Evolutionary conservation across 495 filamentous ascomycete species (phyloP).

Genomic region (Podospora tetraspora): DNA sequence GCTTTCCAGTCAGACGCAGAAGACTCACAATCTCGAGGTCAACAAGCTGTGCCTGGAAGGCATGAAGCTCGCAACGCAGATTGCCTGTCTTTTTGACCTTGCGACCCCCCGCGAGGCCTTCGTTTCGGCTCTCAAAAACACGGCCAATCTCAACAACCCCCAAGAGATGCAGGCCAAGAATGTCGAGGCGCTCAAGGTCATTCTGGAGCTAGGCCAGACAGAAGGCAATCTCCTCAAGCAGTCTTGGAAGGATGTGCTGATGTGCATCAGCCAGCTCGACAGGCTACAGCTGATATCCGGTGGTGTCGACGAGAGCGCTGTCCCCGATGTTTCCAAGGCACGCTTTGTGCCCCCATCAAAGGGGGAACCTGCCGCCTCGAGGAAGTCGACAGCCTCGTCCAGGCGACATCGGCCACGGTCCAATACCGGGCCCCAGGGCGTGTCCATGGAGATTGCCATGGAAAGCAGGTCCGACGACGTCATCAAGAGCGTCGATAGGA

Average conservation of each 20-base stretch:
- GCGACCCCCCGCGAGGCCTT: constrained; percentile 89
- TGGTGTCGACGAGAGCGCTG: constrained; percentile 84
- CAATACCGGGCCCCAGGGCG: constrained; percentile 57
- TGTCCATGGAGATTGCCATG: constrained; percentile 80
- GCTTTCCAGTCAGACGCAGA: constrained; percentile 83
- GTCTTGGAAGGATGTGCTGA: constrained; percentile 93
- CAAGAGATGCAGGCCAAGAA: constrained; percentile 96
- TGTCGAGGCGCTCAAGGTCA: constrained; percentile 81
- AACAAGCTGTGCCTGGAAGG: constrained; percentile 92
- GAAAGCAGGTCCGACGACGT: constrained; percentile 90
- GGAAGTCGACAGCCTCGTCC: constrained; percentile 62
- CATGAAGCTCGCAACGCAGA: constrained; percentile 84
- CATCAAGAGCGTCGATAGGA: constrained; percentile 84
- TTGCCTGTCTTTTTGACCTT: constrained; percentile 89
- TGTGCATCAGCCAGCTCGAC: constrained; percentile 94
- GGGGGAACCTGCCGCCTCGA: constrained; percentile 44
- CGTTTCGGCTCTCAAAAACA: constrained; percentile 85
- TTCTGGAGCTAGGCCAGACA: constrained; percentile 85
- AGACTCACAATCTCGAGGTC: constrained; percentile 83
- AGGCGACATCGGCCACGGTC: constrained; percentile 61
- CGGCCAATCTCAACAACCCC: constrained; percentile 91
- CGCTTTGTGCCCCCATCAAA: constrained; percentile 56
- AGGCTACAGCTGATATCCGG: constrained; percentile 90
- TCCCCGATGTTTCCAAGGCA: constrained; percentile 88
- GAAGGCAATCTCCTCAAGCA: constrained; percentile 84